phyloP scores from a whole-genome alignment of 2,329 filamentous ascomycete species.

The Pyrenochaeta sp. region DNA sequence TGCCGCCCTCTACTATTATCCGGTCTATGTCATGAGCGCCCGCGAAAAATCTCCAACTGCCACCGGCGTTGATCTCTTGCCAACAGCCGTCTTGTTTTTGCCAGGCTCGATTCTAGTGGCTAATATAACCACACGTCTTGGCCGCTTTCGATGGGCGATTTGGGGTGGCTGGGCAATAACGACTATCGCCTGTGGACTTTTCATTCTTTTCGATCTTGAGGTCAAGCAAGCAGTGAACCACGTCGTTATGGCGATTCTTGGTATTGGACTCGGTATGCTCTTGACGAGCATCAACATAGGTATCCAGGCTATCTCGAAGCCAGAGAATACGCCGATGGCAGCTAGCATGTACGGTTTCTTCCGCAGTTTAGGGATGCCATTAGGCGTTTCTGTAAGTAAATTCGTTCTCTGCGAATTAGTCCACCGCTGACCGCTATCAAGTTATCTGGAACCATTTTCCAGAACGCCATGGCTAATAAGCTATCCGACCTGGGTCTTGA shows the following conservation, averaged over 20 bases:
- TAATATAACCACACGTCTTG: constrained; percentile 31
- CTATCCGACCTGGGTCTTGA: constrained; percentile 29
- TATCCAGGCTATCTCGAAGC: constrained; percentile 47
- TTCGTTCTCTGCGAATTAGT: neutral
- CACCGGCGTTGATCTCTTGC: constrained; percentile 50
- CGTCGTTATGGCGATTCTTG: constrained; percentile 48
- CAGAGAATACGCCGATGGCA: constrained; percentile 44
- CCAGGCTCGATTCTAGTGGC: constrained; percentile 37
- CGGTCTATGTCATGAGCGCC: constrained; percentile 51
- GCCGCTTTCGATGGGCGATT: constrained; percentile 51
- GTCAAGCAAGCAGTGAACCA: constrained; percentile 48
- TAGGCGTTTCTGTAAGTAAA: constrained; percentile 49
- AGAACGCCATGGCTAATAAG: constrained; percentile 48
- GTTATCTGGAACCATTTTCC: constrained; percentile 46
- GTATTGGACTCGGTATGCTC: constrained; percentile 54
- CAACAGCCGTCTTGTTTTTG: constrained; percentile 42
- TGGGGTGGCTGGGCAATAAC: constrained; percentile 53
- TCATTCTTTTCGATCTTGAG: constrained; percentile 44
- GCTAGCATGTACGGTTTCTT: constrained; percentile 50
- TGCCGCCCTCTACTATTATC: constrained; percentile 52
- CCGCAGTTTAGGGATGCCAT: constrained; percentile 54
- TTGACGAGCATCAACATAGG: constrained; percentile 51
- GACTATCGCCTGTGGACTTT: constrained; percentile 47
- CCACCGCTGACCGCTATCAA: constrained; percentile 8
- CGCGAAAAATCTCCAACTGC: constrained; percentile 41